A percentile compares a stretch with the other conserved stretches of the same genome.
These are phyloP conservation scores for Monilinia vaccinii-corymbosi DNA, from an alignment of 2,329 filamentous ascomycete species.

Conservation along the genomic window DNA sequence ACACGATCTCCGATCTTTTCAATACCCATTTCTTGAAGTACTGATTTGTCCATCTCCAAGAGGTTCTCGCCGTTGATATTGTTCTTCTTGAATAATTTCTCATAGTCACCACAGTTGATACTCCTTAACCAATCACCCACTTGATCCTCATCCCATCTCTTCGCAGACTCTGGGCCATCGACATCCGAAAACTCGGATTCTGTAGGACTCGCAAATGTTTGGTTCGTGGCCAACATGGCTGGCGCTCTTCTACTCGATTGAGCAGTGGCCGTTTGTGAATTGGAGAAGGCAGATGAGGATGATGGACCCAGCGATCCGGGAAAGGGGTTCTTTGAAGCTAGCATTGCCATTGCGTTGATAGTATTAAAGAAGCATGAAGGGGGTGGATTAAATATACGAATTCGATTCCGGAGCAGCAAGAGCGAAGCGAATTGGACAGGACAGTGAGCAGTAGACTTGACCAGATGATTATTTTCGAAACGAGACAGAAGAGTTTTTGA, in stretches of 20 bases:
- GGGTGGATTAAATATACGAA: neutral
- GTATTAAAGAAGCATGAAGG: slow-evolving; percentile 22
- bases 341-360: slow-evolving; percentile 55
- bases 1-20: slow-evolving; percentile 97
- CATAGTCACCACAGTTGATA: slow-evolving; percentile 91
- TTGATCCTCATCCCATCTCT: slow-evolving; percentile 84
- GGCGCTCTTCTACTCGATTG: slow-evolving; percentile 46
- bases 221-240: slow-evolving; percentile 39
- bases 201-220: slow-evolving; percentile 66
- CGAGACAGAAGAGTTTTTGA: neutral
- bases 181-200: slow-evolving; percentile 87
- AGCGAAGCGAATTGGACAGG: no score
- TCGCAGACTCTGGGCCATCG: slow-evolving; percentile 65
- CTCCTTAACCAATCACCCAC: slow-evolving; percentile 86
- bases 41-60: slow-evolving; percentile 92
- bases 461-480: neutral
- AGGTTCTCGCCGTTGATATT: slow-evolving; percentile 97
- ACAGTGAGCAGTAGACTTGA: neutral
- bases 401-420: neutral
- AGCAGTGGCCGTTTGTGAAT: slow-evolving; percentile 40
- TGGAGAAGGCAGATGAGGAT: slow-evolving; percentile 37
- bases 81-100: slow-evolving; percentile 79
- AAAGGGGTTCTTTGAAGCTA: slow-evolving; percentile 67
- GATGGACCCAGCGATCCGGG: slow-evolving; percentile 45
- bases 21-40: slow-evolving; percentile 95